phyloP scores from a whole-genome alignment of 176 grass and related monocot species.

The Cocos nucifera region DNA sequence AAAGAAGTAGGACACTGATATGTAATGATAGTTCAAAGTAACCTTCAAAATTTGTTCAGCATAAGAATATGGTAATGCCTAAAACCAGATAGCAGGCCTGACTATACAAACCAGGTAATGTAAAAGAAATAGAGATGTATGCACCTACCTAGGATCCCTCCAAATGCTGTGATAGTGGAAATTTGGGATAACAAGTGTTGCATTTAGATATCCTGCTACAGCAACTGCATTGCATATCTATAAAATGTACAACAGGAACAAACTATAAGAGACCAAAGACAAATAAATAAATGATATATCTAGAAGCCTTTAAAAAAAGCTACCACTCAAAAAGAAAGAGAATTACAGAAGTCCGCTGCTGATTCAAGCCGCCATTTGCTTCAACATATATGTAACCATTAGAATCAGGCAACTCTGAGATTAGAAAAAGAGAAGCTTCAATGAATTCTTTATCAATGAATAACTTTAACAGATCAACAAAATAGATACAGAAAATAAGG shows the following conservation, averaged over 20 bases:
- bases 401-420: constrained; percentile 73
- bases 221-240: constrained; percentile 99
- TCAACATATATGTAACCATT: constrained; percentile 97
- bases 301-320: not conserved
- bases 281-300: not conserved
- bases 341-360: constrained; percentile 88
- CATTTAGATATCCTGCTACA: constrained; percentile 93
- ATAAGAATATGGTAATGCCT: too few relatives aligned
- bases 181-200: constrained; percentile 88
- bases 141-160: constrained; percentile 87
- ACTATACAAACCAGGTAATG: too few relatives aligned
- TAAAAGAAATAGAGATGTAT: too few relatives aligned
- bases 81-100: too few relatives aligned
- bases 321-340: constrained; percentile 6
- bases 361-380: constrained; percentile 97
- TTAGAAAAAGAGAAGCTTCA: not conserved
- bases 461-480: too few relatives aligned
- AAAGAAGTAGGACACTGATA: too few relatives aligned
- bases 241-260: constrained; percentile 24
- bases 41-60: too few relatives aligned
- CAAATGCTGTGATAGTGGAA: constrained; percentile 99
- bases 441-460: not conserved
- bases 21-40: too few relatives aligned
- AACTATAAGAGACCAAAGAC: not conserved
- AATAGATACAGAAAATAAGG: too few relatives aligned